phyloP scores from a whole-genome alignment of 2,329 filamentous ascomycete genomes.

The Colletotrichum costaricense region DNA sequence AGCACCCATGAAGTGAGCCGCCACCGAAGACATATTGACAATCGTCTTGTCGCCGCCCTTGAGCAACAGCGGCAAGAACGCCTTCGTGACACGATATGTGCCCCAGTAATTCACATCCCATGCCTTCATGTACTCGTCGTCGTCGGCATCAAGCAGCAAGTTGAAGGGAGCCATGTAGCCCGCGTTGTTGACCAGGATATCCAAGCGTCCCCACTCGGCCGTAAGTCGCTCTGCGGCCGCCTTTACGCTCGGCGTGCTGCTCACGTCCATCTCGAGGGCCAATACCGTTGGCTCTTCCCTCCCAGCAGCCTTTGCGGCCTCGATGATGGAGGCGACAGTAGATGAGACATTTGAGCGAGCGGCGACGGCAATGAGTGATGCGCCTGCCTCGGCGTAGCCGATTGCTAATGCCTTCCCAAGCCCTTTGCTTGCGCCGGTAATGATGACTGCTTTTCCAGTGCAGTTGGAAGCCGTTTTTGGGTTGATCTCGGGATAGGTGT shows the following conservation, averaged over 20 bases:
- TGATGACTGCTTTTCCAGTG: conserved; percentile 54
- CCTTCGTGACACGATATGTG: conserved; percentile 54
- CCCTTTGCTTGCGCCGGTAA: conserved; percentile 66
- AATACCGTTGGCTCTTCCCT: conserved; percentile 52
- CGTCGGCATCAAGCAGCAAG: conserved; percentile 46
- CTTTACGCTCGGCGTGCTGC: conserved; percentile 45
- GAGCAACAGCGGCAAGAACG: conserved; percentile 61
- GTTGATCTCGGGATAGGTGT: conserved; percentile 66
- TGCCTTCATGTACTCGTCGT: conserved; percentile 57
- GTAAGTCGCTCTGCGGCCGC: conserved; percentile 40
- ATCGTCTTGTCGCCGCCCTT: conserved; percentile 51
- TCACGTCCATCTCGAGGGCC: conserved; percentile 52
- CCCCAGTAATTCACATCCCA: conserved; percentile 65
- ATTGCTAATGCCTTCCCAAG: conserved; percentile 64
- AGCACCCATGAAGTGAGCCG: conserved; percentile 46
- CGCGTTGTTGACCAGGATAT: conserved; percentile 57
- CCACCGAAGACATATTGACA: conserved; percentile 59
- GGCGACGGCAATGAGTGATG: conserved; percentile 61
- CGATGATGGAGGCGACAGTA: conserved; percentile 47
- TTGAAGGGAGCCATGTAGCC: conserved; percentile 51
- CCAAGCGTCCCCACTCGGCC: conserved; percentile 47
- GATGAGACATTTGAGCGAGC: conserved; percentile 60
- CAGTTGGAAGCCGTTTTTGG: conserved; percentile 49
- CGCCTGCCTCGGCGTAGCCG: conserved; percentile 66
- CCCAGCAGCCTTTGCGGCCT: conserved; percentile 46